Percentiles rank a stretch among this genome's conserved stretches.
phyloP scores from a whole-genome alignment of 2,329 filamentous ascomycete genomes.

The Curvularia eragrostidis region DNA sequence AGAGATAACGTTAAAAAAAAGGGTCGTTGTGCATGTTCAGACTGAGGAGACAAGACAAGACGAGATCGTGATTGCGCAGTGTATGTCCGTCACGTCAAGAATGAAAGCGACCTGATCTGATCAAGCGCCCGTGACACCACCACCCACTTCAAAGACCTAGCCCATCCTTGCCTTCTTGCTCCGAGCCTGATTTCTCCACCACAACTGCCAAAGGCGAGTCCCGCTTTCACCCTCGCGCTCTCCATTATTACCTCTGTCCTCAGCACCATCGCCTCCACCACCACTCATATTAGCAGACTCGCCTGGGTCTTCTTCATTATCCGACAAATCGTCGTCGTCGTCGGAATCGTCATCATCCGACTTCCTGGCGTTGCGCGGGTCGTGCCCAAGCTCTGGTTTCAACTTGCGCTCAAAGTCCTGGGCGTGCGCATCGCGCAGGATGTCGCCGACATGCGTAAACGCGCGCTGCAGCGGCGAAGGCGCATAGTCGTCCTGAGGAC shows the following conservation, averaged over 20 bases:
- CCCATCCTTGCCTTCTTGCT: slow-evolving; percentile 23
- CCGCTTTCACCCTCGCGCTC: slow-evolving; percentile 4
- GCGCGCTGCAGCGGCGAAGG: slow-evolving; percentile 50
- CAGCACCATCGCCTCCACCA: not conserved
- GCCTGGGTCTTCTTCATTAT: slow-evolving; percentile 9
- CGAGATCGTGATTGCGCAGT: not conserved
- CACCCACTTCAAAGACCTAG: slow-evolving; percentile 24
- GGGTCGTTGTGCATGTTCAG: too few species aligned
- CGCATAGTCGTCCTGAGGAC: slow-evolving; percentile 23
- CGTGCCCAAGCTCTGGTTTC: slow-evolving; percentile 55
- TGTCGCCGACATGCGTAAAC: slow-evolving; percentile 64
- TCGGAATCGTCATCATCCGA: slow-evolving; percentile 37
- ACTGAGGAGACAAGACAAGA: not conserved
- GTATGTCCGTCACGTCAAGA: not conserved
- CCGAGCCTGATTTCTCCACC: too few species aligned
- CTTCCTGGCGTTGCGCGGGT: slow-evolving; percentile 37
- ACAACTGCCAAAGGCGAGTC: too few species aligned
- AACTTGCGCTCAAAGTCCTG: slow-evolving; percentile 90
- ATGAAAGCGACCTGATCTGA: slow-evolving; percentile 8
- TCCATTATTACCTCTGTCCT: slow-evolving; percentile 1
- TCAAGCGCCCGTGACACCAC: slow-evolving; percentile 14
- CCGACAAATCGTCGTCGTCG: slow-evolving; percentile 27
- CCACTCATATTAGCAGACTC: not conserved
- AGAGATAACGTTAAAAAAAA: not conserved
- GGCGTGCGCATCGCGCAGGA: slow-evolving; percentile 83